Evolutionary conservation across 805 yeast species (phyloP).

Genomic region (Candida nonsorbophila): DNA sequence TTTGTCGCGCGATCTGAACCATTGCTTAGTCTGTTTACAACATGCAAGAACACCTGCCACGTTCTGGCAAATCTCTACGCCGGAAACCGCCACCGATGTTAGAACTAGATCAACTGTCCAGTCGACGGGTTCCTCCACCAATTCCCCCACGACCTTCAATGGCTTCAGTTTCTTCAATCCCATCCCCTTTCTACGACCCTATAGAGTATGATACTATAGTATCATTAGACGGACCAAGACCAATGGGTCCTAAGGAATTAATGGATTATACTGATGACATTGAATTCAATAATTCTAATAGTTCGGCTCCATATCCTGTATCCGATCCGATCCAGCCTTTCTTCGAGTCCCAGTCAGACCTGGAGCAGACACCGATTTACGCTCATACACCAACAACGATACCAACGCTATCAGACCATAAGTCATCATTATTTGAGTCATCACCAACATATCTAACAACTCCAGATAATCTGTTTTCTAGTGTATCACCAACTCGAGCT

Average conservation of each 20-base stretch:
- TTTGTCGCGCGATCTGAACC: no score
- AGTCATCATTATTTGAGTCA: no score
- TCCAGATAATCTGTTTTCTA: no score
- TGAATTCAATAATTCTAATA: conserved; percentile 4
- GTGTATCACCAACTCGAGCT: no score
- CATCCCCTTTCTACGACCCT: no score
- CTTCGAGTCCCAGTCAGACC: neutral
- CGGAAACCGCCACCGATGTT: conserved; percentile 1
- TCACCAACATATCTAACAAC: no score
- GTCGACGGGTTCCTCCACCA: conserved; percentile 1
- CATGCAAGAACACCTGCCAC: no score
- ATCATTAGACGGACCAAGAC: conserved; percentile 28
- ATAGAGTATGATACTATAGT: conserved; percentile 19
- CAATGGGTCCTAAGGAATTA: conserved; percentile 36
- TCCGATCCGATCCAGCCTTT: conserved; percentile 5
- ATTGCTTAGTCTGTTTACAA: no score
- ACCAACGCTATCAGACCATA: conserved; percentile 8
- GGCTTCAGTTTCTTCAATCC: no score
- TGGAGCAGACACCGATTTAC: neutral
- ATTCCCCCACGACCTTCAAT: conserved; percentile 3
- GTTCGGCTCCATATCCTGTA: conserved; percentile 8
- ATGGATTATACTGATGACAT: conserved; percentile 29
- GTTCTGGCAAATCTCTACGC: no score
- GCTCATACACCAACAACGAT: conserved; percentile 7
- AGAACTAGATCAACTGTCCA: neutral